Conservation (phyloP, 2,329 filamentous ascomycete species). For the Diaporthe sp. region DNA sequence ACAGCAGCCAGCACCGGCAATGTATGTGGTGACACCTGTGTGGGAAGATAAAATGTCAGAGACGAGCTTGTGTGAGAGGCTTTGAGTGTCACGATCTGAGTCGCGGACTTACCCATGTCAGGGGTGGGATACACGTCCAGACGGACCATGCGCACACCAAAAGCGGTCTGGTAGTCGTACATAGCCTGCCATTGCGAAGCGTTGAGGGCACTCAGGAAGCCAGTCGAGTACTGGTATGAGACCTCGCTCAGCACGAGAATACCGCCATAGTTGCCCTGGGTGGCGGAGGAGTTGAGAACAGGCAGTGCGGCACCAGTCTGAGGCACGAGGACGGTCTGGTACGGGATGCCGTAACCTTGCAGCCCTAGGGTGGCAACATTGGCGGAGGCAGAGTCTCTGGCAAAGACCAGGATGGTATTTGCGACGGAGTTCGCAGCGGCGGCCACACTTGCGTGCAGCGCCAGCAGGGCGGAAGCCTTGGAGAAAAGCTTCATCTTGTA, state of each 20-base stretch:
- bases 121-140: conserved; percentile 69
- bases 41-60: conserved; percentile 14
- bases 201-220: conserved; percentile 68
- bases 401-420: conserved; percentile 69
- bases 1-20: conserved; percentile 59
- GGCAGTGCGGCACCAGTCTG: conserved; percentile 66
- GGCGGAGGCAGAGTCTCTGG: conserved; percentile 64
- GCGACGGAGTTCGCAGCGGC: conserved; percentile 48
- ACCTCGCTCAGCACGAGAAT: conserved; percentile 69
- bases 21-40: conserved; percentile 44
- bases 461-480: conserved; percentile 37
- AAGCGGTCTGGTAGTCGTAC: conserved; percentile 70
- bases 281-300: conserved; percentile 61
- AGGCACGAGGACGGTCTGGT: conserved; percentile 67
- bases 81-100: conserved; percentile 43
- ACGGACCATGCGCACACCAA: conserved; percentile 73
- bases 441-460: conserved; percentile 38
- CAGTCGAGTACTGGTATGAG: conserved; percentile 65
- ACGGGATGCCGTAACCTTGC: conserved; percentile 73
- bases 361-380: conserved; percentile 66
- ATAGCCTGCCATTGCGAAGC: conserved; percentile 68
- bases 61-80: too few species aligned
- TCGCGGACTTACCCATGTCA: conserved; percentile 60
- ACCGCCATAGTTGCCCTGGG: conserved; percentile 70
- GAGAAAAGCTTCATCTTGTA: conserved; percentile 40